Evolutionary conservation across 208 protist species (phyloP).

Genomic region (Leishmania tarentolae): DNA sequence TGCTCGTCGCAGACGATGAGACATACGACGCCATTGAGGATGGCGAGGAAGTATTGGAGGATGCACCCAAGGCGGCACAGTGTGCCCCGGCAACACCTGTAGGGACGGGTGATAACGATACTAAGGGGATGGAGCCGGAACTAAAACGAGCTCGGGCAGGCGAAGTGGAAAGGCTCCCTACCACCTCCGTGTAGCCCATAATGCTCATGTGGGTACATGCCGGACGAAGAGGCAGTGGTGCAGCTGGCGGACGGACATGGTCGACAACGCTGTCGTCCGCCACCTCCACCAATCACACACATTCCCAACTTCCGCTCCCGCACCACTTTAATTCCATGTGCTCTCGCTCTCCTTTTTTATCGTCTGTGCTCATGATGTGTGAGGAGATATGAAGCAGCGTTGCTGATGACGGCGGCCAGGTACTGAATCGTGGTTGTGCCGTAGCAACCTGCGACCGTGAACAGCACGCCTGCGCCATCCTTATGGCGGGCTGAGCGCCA

Average conservation of each 20-base stretch:
- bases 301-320: not conserved
- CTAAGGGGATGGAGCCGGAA: slow-evolving; percentile 1
- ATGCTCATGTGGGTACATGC: not conserved
- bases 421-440: not conserved
- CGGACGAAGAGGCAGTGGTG: not conserved
- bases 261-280: slow-evolving; percentile 1
- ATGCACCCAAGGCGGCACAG: slow-evolving; percentile 20
- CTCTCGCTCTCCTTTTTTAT: not conserved
- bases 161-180: not conserved
- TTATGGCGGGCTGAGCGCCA: not conserved
- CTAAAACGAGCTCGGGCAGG: slow-evolving; percentile 17
- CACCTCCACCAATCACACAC: not conserved
- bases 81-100: not conserved
- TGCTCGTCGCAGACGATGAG: slow-evolving; percentile 44
- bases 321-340: not conserved
- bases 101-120: not conserved
- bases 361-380: not conserved
- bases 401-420: not conserved
- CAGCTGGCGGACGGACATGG: not conserved
- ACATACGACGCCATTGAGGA: slow-evolving; percentile 34
- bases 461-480: no score
- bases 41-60: slow-evolving; percentile 17
- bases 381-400: not conserved
- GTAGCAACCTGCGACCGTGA: not conserved
- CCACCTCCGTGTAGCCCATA: not conserved